phyloP scores from a whole-genome alignment of 129 eudicot species.

The Tanacetum coccineum region DNA sequence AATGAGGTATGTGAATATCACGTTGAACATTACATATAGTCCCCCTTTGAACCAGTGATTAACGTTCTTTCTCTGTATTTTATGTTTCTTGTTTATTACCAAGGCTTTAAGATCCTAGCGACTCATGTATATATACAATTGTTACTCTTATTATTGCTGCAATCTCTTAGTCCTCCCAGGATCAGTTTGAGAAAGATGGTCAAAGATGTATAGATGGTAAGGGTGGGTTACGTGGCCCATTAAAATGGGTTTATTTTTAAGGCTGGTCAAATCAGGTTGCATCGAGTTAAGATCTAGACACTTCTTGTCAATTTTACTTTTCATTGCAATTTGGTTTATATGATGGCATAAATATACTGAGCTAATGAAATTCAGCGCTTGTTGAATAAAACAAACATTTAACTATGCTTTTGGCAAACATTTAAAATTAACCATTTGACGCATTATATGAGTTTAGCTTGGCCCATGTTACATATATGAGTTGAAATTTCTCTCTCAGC shows the following conservation, averaged over 20 bases:
- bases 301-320: no score
- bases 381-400: neutral
- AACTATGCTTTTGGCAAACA: no score
- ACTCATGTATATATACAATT: neutral
- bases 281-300: neutral
- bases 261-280: neutral
- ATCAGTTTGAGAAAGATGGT: neutral
- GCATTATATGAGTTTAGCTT: no score
- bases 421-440: no score
- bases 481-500: neutral
- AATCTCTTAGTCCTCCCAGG: neutral
- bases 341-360: neutral
- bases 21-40: neutral
- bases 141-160: no score
- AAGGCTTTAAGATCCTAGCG: neutral
- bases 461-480: no score
- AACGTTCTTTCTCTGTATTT: neutral
- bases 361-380: neutral
- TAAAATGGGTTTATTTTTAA: neutral
- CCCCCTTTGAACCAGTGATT: neutral
- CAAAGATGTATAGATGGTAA: neutral
- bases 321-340: no score
- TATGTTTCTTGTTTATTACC: no score
- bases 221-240: neutral
- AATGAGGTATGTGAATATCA: neutral